Percentiles rank a stretch among this genome's conserved stretches.
phyloP scores from a whole-genome alignment of 192 early-diverging fungal species.

The Coemansia sp. region DNA sequence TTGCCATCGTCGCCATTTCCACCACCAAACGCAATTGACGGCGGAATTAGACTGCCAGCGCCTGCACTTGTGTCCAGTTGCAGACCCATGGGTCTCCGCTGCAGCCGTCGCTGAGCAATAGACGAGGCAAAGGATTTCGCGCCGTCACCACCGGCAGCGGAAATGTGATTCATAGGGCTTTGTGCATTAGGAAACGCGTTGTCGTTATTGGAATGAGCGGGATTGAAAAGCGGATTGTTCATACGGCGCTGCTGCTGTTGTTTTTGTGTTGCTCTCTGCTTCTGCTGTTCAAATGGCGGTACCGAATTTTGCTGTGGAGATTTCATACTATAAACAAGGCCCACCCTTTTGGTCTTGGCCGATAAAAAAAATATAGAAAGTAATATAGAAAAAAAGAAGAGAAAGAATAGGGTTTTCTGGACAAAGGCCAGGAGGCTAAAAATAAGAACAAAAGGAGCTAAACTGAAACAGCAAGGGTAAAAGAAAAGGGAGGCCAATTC shows the following conservation, averaged over 20 bases:
- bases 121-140: slow-evolving; percentile 10
- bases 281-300: neutral
- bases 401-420: neutral
- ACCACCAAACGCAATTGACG: neutral
- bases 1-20: neutral
- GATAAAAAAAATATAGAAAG: neutral
- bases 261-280: neutral
- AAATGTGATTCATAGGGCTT: neutral
- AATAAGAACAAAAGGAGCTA: neutral
- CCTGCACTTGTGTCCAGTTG: slow-evolving; percentile 24
- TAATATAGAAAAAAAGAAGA: neutral
- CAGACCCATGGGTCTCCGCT: slow-evolving; percentile 40
- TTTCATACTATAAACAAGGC: slow-evolving; percentile 2
- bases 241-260: slow-evolving; percentile 3
- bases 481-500: neutral
- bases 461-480: neutral
- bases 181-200: neutral
- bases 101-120: slow-evolving; percentile 43
- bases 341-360: neutral
- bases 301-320: slow-evolving; percentile 7
- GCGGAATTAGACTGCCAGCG: neutral
- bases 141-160: neutral
- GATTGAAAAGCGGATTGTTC: slow-evolving; percentile 3
- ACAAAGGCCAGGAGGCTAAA: neutral
- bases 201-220: neutral